Conservation (phyloP, 2,329 filamentous ascomycete species). For the Fusarium piperis region DNA sequence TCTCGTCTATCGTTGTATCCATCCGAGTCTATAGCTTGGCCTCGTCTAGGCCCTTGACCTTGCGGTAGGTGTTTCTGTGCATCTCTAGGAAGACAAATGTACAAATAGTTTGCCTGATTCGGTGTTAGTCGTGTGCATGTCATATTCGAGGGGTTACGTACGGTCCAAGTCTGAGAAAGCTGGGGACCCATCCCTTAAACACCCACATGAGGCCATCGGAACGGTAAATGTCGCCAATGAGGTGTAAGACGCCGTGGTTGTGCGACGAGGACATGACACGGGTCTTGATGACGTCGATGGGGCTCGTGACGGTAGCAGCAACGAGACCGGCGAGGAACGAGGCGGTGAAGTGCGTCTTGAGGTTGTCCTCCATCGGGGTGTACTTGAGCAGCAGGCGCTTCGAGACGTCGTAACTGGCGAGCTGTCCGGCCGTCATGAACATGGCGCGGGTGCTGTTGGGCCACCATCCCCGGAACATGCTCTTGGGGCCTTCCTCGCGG, state of each 20-base stretch:
- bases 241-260: slow-evolving; percentile 61
- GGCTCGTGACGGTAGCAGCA: slow-evolving; percentile 85
- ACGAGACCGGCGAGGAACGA: slow-evolving; percentile 83
- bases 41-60: slow-evolving; percentile 54
- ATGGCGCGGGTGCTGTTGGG: slow-evolving; percentile 83
- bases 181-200: slow-evolving; percentile 92
- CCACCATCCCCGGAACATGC: slow-evolving; percentile 85
- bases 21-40: slow-evolving; percentile 36
- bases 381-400: slow-evolving; percentile 75
- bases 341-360: slow-evolving; percentile 82
- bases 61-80: slow-evolving; percentile 81
- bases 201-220: slow-evolving; percentile 82
- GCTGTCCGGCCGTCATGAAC: slow-evolving; percentile 87
- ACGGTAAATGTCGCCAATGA: slow-evolving; percentile 74
- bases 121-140: slow-evolving; percentile 14
- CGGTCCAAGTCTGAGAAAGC: slow-evolving; percentile 72
- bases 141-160: slow-evolving; percentile 50
- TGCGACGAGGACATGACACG: slow-evolving; percentile 78
- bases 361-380: slow-evolving; percentile 73
- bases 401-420: slow-evolving; percentile 86
- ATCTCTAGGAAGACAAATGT: slow-evolving; percentile 89
- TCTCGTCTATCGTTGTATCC: slow-evolving; percentile 25
- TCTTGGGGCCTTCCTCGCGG: slow-evolving; percentile 79
- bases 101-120: slow-evolving; percentile 78
- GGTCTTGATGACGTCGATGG: slow-evolving; percentile 91